Evolutionary conservation across 2,329 filamentous ascomycete genomes (phyloP).

Genomic region (Aspergillus nomiae): DNA sequence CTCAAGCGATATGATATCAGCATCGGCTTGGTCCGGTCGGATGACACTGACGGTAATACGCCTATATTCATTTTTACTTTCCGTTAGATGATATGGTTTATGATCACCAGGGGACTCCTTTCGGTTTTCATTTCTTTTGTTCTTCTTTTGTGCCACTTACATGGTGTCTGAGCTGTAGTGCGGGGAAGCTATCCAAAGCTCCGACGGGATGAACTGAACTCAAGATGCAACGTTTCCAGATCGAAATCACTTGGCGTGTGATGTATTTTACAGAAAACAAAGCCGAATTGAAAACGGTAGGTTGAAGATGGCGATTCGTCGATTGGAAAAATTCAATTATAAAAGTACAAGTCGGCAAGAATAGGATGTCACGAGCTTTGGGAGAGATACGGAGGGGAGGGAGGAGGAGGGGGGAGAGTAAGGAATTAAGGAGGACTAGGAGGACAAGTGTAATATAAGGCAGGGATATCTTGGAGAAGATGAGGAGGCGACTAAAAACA

Average conservation of each 20-base stretch:
- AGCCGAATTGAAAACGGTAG: not conserved
- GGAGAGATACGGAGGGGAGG: not conserved
- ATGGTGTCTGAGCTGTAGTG: slow-evolving; percentile 20
- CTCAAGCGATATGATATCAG: slow-evolving; percentile 78
- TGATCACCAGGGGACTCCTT: not conserved
- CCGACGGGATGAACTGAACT: not conserved
- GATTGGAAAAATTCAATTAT: not conserved
- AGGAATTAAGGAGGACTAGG: not conserved
- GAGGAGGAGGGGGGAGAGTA: not conserved
- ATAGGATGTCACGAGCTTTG: not conserved
- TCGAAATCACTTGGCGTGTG: not conserved
- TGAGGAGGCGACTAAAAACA: not conserved
- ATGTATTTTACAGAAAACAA: not conserved
- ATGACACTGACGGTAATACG: slow-evolving; percentile 85
- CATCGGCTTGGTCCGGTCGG: slow-evolving; percentile 69
- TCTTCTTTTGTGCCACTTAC: slow-evolving; percentile 16
- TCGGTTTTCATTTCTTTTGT: not conserved
- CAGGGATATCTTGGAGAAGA: not conserved
- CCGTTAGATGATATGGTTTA: not conserved
- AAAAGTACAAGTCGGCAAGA: not conserved
- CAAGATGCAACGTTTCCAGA: not conserved
- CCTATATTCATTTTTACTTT: slow-evolving; percentile 53
- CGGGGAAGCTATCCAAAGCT: slow-evolving; percentile 20
- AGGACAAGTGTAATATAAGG: not conserved
- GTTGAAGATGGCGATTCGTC: not conserved